Base-by-base conservation (phyloP, 192 early-diverging fungal species). In the Mortierella claussenii region DNA sequence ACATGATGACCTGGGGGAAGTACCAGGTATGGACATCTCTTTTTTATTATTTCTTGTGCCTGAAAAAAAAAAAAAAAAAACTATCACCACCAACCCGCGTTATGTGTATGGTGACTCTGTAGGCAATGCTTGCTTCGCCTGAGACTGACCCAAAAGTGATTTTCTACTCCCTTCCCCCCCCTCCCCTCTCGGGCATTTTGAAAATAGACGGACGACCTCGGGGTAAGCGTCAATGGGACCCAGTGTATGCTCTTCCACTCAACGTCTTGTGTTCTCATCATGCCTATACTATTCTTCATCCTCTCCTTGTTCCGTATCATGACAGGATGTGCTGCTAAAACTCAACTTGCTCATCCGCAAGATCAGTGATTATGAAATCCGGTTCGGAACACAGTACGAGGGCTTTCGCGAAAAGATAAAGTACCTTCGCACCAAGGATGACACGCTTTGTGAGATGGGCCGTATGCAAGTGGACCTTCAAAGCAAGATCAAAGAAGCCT, bases 1-100 rank as follows among this genome's bases (percentile, higher is more conserved):
- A 76, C 53, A 76, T 76, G 73, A 76, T 76, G 73, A 50, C 57
- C 31, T 76, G 73, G 73, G 58, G 64, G 51, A 76, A 76, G 52
- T 76, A 59, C 32, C 73, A 76, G 64, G 73, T 76, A 67, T 8
- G 5, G 9, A 1, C 31, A 23, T 8, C 20, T 1, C 10, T 26
- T 62, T 18, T 59, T 45, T 23, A 17, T 47, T 44, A 26, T 34
- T 23, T 1, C 1, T n/a, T 49, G 34, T 40, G 6, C 34, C 54
- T 55, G 34, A 40, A 55, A 20, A 7, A 15, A 11, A 40, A 40
- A 15, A 40, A 11, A 15, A 40, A 11, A 40, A 15, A 7, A 11
- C 15, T 7, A 40, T n/a, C n/a, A n/a, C n/a, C n/a, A n/a, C n/a
- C n/a, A n/a, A n/a, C n/a, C n/a, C n/a, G n/a, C n/a, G n/a, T n/a